phyloP scores from a whole-genome alignment of 2,329 filamentous ascomycete species.

The Hypocrella siamensis region DNA sequence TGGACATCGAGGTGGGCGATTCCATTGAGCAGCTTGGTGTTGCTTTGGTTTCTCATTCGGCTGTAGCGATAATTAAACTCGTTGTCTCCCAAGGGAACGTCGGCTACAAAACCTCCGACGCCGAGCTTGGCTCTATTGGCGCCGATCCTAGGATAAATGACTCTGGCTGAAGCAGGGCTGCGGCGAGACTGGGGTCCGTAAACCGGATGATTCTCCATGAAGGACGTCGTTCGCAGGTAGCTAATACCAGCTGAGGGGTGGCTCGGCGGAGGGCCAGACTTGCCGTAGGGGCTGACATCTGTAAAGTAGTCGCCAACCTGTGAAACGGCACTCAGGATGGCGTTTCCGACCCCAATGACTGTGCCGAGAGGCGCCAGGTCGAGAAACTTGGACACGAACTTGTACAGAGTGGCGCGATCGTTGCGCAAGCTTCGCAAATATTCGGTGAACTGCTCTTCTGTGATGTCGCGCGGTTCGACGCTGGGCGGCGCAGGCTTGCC shows the following conservation, averaged over 20 bases:
- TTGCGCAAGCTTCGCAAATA: conserved; percentile 37
- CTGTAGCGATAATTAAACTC: conserved; percentile 19
- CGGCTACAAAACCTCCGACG: conserved; percentile 37
- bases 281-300: conserved; percentile 26
- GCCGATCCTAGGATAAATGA: conserved; percentile 28
- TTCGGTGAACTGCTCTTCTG: conserved; percentile 32
- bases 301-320: conserved; percentile 8
- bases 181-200: conserved; percentile 41
- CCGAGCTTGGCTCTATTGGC: conserved; percentile 27
- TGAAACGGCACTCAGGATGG: conserved; percentile 10
- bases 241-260: conserved; percentile 48
- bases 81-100: conserved; percentile 25
- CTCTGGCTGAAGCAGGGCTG: conserved; percentile 31
- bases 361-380: conserved; percentile 40
- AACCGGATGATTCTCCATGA: conserved; percentile 42
- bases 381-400: conserved; percentile 42
- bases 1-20: conserved; percentile 29
- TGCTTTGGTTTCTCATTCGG: conserved; percentile 6
- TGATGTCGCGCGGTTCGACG: conserved; percentile 22
- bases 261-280: conserved; percentile 39
- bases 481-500: conserved; percentile 14
- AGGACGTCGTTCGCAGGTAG: conserved; percentile 40
- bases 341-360: conserved; percentile 12
- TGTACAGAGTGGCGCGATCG: conserved; percentile 34
- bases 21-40: conserved; percentile 15